These are phyloP conservation scores for Pichia occidentalis DNA, from an alignment of 805 yeast genomes.

Conservation along the genomic window DNA sequence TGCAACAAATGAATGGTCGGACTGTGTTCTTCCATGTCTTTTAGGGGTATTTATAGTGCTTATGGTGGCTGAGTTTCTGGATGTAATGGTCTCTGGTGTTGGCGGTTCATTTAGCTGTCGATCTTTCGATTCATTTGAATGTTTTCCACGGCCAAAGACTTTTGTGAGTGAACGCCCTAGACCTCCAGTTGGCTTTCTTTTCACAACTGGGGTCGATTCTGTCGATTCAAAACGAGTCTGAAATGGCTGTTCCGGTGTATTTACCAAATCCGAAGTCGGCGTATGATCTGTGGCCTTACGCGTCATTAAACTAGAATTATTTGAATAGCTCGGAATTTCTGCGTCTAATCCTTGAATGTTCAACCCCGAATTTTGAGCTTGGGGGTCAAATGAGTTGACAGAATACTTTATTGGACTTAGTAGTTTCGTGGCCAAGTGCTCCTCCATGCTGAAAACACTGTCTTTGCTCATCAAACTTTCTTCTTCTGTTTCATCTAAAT, in stretches of 20 bases:
- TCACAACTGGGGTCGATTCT: slow-evolving; percentile 6
- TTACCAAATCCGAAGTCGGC: too few relatives aligned
- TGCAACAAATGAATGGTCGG: slow-evolving; percentile 29
- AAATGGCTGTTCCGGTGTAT: slow-evolving; percentile 10
- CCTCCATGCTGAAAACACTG: neutral
- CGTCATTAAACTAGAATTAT: too few relatives aligned
- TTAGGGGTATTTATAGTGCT: slow-evolving; percentile 7
- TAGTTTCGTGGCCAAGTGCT: neutral
- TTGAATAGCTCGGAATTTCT: too few relatives aligned
- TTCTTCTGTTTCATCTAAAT: slow-evolving; percentile 19
- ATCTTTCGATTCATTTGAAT: slow-evolving; percentile 18
- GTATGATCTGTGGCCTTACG: too few relatives aligned
- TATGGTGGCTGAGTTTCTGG: neutral
- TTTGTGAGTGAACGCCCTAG: slow-evolving; percentile 22
- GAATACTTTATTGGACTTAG: slow-evolving; percentile 10
- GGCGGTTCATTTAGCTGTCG: neutral
- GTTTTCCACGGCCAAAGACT: slow-evolving; percentile 26
- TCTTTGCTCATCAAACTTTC: slow-evolving; percentile 13
- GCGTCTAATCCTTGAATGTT: slow-evolving; percentile 21
- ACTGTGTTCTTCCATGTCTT: slow-evolving; percentile 20
- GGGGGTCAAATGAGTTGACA: neutral
- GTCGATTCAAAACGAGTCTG: slow-evolving; percentile 4
- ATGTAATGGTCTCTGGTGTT: slow-evolving; percentile 10
- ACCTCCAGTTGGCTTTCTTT: slow-evolving; percentile 14
- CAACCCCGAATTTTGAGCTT: slow-evolving; percentile 16